Base-by-base conservation (phyloP, 805 yeast genomes). In the Cyberlindnera maritima region DNA sequence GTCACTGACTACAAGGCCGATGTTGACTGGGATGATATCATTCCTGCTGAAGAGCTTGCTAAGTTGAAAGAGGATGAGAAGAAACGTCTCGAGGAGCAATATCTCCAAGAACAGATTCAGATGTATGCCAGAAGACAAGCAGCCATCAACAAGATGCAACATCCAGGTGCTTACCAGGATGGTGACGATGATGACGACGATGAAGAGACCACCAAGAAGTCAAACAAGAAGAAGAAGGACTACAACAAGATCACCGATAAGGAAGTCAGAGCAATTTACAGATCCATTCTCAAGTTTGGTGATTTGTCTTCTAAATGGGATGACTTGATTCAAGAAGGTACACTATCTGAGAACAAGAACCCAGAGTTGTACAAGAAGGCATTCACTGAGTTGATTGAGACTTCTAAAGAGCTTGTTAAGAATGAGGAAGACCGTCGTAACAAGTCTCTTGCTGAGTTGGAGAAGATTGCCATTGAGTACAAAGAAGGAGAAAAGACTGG, bases 1-100 rank as follows among this genome's bases (percentile, higher is more conserved):
- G 99, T 94, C 44, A 94, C 99, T 0, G 99, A 94, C 64, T 95
- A 91, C 66, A 94, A 94, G 70, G 98, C 99, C 1, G 97, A 92
- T 65, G 90, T 92, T 51, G 95, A 90, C 54, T 94, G 99, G 99
- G 98, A 94, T 70, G 99, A 94, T 66, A 94, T 94, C 57, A 94
- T 94, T 59, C 99, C 99, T 0, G 91, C 88, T 54, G 96, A 88
- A 38, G 99, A 94, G 65, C 74, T 95, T 53, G 77, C 81, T 50
- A 88, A 86, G 63, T 75, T 94, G 58, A 94, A 94, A 64, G 96
- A 87, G 54, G 96, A 90, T 46, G 99, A 94, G 63, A 83, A 85
- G 73, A 85, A 82, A 63, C 77, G 86, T 43, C 78, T 83, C 38
- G 97, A 94, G 55, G 97, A 92, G 53, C 85, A 81, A 54, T 91